These are phyloP conservation scores for Dichotomocladium elegans DNA, from an alignment of 371 early-diverging fungal genomes.

Conservation along the genomic window DNA sequence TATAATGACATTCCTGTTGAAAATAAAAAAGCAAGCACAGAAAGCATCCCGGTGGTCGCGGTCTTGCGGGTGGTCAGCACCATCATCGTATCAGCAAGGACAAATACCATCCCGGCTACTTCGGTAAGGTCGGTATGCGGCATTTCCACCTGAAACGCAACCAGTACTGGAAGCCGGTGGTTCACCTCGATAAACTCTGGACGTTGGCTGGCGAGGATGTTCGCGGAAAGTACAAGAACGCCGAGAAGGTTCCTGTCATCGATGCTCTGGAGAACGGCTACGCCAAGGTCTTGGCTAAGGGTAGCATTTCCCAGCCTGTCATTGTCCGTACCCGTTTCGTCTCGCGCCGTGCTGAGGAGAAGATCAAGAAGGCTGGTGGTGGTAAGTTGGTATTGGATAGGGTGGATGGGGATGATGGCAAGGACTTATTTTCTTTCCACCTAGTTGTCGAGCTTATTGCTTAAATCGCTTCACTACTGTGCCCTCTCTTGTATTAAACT, in stretches of 20 bases:
- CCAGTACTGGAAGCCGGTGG: slow-evolving; percentile 79
- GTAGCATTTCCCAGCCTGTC: slow-evolving; percentile 91
- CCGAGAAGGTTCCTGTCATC: slow-evolving; percentile 91
- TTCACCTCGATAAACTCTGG: slow-evolving; percentile 96
- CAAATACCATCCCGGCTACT: slow-evolving; percentile 99
- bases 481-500: neutral
- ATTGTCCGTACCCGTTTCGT: slow-evolving; percentile 98
- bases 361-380: slow-evolving; percentile 99
- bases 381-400: slow-evolving; percentile 21
- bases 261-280: slow-evolving; percentile 90
- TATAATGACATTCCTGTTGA: neutral
- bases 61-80: slow-evolving; percentile 99
- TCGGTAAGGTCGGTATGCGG: slow-evolving; percentile 99
- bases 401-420: neutral
- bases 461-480: slow-evolving; percentile 15
- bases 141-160: slow-evolving; percentile 97
- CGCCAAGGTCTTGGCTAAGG: slow-evolving; percentile 97
- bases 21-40: slow-evolving; percentile 93
- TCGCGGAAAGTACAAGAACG: slow-evolving; percentile 82
- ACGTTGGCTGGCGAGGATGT: slow-evolving; percentile 90
- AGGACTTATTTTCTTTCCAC: neutral
- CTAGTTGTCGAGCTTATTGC: slow-evolving; percentile 47
- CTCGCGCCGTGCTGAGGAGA: slow-evolving; percentile 93
- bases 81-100: slow-evolving; percentile 99
- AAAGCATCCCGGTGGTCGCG: slow-evolving; percentile 99